These are phyloP conservation scores for Diutina siamensis DNA, from an alignment of 1,139 yeast species.

Conservation along the genomic window DNA sequence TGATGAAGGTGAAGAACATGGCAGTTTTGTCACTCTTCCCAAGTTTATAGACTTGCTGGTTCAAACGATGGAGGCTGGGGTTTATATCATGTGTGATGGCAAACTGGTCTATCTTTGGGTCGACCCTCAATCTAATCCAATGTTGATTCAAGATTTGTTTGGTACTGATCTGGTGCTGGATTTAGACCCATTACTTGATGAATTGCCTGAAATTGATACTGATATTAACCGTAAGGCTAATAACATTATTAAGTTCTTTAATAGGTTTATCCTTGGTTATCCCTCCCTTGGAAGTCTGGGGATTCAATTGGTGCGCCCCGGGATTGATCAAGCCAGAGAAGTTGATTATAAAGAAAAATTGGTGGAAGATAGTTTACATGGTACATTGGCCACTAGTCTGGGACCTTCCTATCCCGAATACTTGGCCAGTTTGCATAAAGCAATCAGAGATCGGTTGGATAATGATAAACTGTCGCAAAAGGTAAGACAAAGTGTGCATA, in stretches of 20 bases:
- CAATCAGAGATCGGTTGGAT: conserved; percentile 44
- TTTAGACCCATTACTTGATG: conserved; percentile 41
- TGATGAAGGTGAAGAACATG: conserved; percentile 33
- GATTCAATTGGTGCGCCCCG: conserved; percentile 54
- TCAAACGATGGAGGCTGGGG: conserved; percentile 56
- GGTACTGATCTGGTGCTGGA: conserved; percentile 41
- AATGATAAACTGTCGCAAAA: conserved; percentile 26
- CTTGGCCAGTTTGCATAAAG: conserved; percentile 48
- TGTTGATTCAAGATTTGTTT: conserved; percentile 62
- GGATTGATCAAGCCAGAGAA: conserved; percentile 49
- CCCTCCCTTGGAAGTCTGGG: conserved; percentile 23
- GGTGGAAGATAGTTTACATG: conserved; percentile 52
- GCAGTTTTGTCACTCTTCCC: conserved; percentile 36
- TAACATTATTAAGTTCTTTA: conserved; percentile 43
- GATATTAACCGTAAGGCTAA: conserved; percentile 61
- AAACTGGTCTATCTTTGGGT: conserved; percentile 52
- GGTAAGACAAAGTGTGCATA: conserved; percentile 18
- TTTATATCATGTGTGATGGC: conserved; percentile 70
- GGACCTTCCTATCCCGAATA: conserved; percentile 46
- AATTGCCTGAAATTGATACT: conserved; percentile 63
- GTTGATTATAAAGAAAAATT: conserved; percentile 44
- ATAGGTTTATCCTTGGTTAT: conserved; percentile 27
- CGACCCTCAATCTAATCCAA: conserved; percentile 57
- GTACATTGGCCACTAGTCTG: conserved; percentile 24
- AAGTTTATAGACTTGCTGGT: conserved; percentile 34